Base-by-base conservation (phyloP, 441 rosid genomes). In the Pelargonium myrrhifolium region DNA sequence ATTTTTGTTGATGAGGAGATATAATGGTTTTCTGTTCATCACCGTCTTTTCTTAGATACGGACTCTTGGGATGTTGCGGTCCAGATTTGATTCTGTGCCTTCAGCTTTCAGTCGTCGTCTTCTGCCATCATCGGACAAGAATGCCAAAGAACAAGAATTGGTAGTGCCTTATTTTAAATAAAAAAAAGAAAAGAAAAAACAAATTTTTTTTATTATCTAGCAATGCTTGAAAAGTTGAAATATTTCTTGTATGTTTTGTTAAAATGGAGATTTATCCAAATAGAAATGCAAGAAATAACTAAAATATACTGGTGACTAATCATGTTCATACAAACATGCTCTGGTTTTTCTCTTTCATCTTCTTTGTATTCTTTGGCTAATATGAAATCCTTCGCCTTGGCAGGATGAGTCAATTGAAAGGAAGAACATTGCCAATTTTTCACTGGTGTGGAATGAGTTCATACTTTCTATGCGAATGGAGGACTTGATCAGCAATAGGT, bases 31-130 rank as follows among this genome's bases (percentile, higher is more conserved):
- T 66, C 65, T 11, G 64, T 49, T 68, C 40, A 35, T 68, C 68
- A 70, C 24, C 9, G 31, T 21, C 63, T 51, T 69, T 53, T 64
- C 59, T 59, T 62, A 94, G 99, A 94, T 94, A 79, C 87, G 98
- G 47, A 94, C 97, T 17, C 89, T 94, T 66, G 96, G 97, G 76
- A 92, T 92, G 99, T 73, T 94, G 75, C 89, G 90, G 74, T 92
- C 98, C 67, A 87, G 98, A 79, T 92, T 92, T 84, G 76, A 82
- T 26, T 66, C 81, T 58, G 79, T 94, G 74, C 96, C 94, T 69
- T 59, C 68, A 65, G 88, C 87, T 65, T 89, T 92, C 76, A 81
- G 86, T 73, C 18, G 68, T 37, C 75, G 37, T 76, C 93, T 92
- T 75, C 80, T 88, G 76, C 87, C 98, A 75, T 74, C 74, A 67